Evolutionary conservation across 2,329 filamentous ascomycete genomes (phyloP).

Genomic region (Talaromyces marneffei): DNA sequence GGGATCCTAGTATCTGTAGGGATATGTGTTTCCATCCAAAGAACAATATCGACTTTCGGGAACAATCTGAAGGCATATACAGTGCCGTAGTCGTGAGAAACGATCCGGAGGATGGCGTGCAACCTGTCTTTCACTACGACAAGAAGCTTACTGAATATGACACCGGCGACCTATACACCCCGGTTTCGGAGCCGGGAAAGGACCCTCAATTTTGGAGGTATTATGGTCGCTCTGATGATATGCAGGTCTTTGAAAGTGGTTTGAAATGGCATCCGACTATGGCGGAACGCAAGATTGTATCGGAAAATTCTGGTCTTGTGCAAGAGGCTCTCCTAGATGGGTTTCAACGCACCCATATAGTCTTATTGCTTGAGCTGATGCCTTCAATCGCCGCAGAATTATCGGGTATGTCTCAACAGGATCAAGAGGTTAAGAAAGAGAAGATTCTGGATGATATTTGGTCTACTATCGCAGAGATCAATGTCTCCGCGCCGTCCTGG

Average conservation of each 20-base stretch:
- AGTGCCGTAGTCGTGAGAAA: slow-evolving; percentile 7
- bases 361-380: slow-evolving; percentile 4
- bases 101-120: not conserved
- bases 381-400: not conserved
- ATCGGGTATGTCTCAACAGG: not conserved
- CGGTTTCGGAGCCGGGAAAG: not conserved
- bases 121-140: slow-evolving; percentile 6
- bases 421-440: not conserved
- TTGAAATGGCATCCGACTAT: slow-evolving; percentile 6
- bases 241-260: slow-evolving; percentile 18
- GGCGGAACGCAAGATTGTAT: slow-evolving; percentile 1
- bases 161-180: slow-evolving; percentile 10
- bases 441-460: not conserved
- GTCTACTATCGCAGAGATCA: slow-evolving; percentile 1
- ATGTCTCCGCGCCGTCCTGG: not conserved
- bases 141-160: slow-evolving; percentile 4
- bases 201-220: slow-evolving; percentile 11
- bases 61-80: not conserved
- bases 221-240: slow-evolving; percentile 16
- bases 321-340: slow-evolving; percentile 6
- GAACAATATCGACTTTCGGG: not conserved
- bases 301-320: not conserved
- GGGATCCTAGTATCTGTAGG: not conserved
- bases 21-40: slow-evolving; percentile 8
- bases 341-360: not conserved